Percentiles rank a stretch among this genome's conserved stretches.
Conservation (phyloP, 1,284 basidiomycete species). For the Moesziomyces sp. region DNA sequence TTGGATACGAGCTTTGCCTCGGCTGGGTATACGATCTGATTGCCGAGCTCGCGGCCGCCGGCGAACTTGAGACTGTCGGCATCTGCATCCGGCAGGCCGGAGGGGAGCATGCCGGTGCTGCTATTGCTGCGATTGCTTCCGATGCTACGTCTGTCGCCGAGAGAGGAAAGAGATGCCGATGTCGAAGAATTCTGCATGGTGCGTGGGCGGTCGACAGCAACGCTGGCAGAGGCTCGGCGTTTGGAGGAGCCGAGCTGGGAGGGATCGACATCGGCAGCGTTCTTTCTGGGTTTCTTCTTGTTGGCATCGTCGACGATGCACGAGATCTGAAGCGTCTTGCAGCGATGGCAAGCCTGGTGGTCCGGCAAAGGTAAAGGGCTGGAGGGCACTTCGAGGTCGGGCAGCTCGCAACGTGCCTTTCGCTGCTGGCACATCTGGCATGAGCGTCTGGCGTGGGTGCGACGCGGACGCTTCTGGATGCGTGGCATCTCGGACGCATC, state of each 20-base stretch:
- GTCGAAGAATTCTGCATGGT: conserved; percentile 19
- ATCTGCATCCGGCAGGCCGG: conserved; percentile 9
- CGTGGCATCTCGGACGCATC: conserved; percentile 10
- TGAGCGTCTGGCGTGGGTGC: conserved; percentile 44
- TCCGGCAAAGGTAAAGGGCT: conserved; percentile 31
- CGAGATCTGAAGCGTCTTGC: conserved; percentile 39
- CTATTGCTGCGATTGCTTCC: conserved; percentile 15
- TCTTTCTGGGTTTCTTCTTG: conserved; percentile 28
- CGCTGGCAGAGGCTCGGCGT: conserved; percentile 1
- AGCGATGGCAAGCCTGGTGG: conserved; percentile 37
- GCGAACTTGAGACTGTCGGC: conserved; percentile 27
- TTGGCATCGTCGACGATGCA: conserved; percentile 44
- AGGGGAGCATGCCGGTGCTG: conserved; percentile 7
- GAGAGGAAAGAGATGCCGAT: conserved; percentile 16
- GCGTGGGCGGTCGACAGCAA: conserved; percentile 3
- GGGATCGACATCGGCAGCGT: background rate
- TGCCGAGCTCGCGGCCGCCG: conserved; percentile 33
- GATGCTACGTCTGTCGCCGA: conserved; percentile 8
- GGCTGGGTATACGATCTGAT: conserved; percentile 40
- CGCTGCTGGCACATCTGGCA: conserved; percentile 49
- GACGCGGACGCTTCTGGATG: conserved; percentile 37
- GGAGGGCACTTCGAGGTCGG: conserved; percentile 37
- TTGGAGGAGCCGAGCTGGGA: background rate
- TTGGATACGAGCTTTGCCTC: conserved; percentile 27
- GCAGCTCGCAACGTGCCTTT: conserved; percentile 43